phyloP scores from a whole-genome alignment of 805 yeast species.

The Ogataea ramenticola region DNA sequence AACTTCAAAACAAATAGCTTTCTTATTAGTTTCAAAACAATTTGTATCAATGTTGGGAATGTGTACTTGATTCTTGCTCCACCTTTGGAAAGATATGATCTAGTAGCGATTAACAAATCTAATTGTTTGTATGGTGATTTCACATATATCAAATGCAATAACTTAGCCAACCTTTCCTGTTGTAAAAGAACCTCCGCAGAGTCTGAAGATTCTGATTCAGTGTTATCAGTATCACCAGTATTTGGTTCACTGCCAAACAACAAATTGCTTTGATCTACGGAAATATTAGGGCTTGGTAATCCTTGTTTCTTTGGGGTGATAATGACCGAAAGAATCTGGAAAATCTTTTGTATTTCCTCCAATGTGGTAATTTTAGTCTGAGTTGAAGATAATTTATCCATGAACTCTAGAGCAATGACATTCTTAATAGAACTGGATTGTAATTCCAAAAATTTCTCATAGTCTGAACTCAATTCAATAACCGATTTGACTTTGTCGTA shows the following conservation, averaged over 20 bases:
- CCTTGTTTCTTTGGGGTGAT: conserved; percentile 24
- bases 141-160: conserved; percentile 56
- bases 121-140: conserved; percentile 39
- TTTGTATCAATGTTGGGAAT: conserved; percentile 68
- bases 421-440: conserved; percentile 48
- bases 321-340: conserved; percentile 50
- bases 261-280: not conserved
- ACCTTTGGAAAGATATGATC: conserved; percentile 46
- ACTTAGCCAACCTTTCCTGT: conserved; percentile 61
- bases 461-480: conserved; percentile 38
- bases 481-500: conserved; percentile 28
- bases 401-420: conserved; percentile 51
- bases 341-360: conserved; percentile 52
- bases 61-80: conserved; percentile 52
- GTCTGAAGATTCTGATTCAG: conserved; percentile 10
- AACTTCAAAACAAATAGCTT: conserved; percentile 27
- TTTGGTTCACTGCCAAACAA: conserved; percentile 20
- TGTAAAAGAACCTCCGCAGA: conserved; percentile 32
- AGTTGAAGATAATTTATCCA: conserved; percentile 44
- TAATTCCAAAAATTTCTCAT: conserved; percentile 45
- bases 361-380: conserved; percentile 29
- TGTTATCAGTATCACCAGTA: conserved; percentile 12
- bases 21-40: conserved; percentile 53
- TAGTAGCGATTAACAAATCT: conserved; percentile 37
- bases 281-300: conserved; percentile 1